Percentiles rank a stretch among this genome's conserved stretches.
Evolutionary conservation across 129 eudicot species (phyloP).

Genomic region (Saposhnikovia divaricata): DNA sequence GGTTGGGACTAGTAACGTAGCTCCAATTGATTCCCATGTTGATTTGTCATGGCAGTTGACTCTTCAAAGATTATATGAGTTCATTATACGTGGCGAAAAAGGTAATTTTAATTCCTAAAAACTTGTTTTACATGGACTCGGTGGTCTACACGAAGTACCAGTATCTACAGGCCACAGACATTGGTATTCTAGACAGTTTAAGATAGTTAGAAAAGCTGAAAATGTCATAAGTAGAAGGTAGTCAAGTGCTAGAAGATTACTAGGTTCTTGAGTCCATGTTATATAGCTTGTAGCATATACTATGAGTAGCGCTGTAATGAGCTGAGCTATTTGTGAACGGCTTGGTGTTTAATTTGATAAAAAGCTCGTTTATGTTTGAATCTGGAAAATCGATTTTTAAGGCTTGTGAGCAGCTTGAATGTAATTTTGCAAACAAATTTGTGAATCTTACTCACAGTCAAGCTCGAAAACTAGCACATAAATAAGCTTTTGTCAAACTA

Average conservation of each 20-base stretch:
- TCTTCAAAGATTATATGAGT: constrained; percentile 78
- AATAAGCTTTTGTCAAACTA: neutral
- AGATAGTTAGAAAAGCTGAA: neutral
- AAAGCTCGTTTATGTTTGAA: neutral
- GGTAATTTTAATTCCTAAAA: constrained; percentile 21
- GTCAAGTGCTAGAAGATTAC: neutral
- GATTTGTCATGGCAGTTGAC: constrained; percentile 80
- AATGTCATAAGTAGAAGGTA: neutral
- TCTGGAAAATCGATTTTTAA: neutral
- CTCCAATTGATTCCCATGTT: constrained; percentile 49
- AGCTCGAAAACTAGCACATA: neutral
- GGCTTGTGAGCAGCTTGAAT: neutral
- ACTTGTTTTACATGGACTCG: neutral
- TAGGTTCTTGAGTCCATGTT: neutral
- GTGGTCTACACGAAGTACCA: neutral
- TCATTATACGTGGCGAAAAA: constrained; percentile 32
- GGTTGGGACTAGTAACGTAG: constrained; percentile 47
- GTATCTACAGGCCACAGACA: neutral
- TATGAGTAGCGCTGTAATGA: neutral
- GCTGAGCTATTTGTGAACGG: neutral
- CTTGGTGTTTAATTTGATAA: neutral
- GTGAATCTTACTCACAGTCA: neutral
- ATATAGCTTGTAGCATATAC: neutral
- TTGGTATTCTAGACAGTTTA: neutral
- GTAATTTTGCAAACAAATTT: neutral